A percentile compares a stretch with the other conserved stretches of the same genome.
These are phyloP conservation scores for Stentor coeruleus DNA, from an alignment of 73 alveolate genomes.

Conservation along the genomic window DNA sequence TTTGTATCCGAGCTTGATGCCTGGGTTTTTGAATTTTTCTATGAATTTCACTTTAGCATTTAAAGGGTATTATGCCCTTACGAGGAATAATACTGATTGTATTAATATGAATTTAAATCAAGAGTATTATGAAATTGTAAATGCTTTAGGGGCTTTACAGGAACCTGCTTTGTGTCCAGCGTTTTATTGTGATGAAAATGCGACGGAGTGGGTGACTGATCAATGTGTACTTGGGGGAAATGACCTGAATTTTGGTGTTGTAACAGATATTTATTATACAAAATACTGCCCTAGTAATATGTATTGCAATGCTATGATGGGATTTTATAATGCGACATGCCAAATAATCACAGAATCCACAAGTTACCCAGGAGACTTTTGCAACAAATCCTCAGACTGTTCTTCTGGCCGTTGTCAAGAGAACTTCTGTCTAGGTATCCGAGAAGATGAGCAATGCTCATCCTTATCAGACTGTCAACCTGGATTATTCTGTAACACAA, in stretches of 20 bases:
- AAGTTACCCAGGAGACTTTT: not conserved
- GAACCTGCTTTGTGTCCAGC: not conserved
- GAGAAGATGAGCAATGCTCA: not conserved
- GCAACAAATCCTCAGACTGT: slow-evolving; percentile 2
- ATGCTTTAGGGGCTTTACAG: not conserved
- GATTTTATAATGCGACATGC: no score
- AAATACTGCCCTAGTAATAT: no score
- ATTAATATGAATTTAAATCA: not conserved
- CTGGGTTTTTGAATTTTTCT: not conserved
- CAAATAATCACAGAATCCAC: no score
- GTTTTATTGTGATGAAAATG: not conserved
- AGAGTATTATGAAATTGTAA: not conserved
- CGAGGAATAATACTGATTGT: not conserved
- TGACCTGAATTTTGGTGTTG: not conserved
- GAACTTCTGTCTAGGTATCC: not conserved
- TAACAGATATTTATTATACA: not conserved
- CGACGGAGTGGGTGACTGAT: not conserved
- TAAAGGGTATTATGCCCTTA: not conserved
- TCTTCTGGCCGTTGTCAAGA: not conserved
- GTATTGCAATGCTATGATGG: no score
- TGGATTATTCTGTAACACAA: not conserved
- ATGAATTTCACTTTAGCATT: not conserved
- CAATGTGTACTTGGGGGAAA: not conserved
- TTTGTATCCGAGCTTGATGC: not conserved
- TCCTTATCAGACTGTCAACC: not conserved